Percentiles rank a stretch among this genome's conserved stretches.
phyloP scores from a whole-genome alignment of 2,329 filamentous ascomycete genomes.

The Cercospora sp. region DNA sequence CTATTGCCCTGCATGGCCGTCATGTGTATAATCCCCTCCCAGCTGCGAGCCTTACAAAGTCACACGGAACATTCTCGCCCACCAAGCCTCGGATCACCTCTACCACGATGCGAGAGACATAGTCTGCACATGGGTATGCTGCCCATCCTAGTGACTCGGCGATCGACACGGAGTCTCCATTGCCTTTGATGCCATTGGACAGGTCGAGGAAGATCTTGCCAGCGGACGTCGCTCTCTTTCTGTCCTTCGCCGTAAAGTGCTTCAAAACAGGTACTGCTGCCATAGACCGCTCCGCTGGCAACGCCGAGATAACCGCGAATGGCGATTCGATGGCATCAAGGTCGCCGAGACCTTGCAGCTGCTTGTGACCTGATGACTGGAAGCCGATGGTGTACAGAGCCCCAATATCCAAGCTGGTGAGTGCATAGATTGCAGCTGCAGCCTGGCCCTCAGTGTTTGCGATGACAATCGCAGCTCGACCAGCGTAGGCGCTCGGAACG shows the following conservation, averaged over 20 bases:
- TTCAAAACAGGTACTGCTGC: conserved; percentile 76
- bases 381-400: conserved; percentile 86
- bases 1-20: conserved; percentile 1
- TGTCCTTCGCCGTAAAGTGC: conserved; percentile 58
- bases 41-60: conserved; percentile 76
- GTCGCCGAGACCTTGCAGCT: conserved; percentile 70
- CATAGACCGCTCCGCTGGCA: conserved; percentile 75
- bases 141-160: conserved; percentile 76
- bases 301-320: conserved; percentile 77
- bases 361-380: conserved; percentile 52
- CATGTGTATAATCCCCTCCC: conserved; percentile 55
- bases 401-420: conserved; percentile 72
- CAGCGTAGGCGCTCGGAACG: conserved; percentile 77
- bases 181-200: conserved; percentile 63
- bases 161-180: conserved; percentile 67
- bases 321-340: conserved; percentile 77
- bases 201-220: conserved; percentile 79
- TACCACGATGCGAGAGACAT: conserved; percentile 80
- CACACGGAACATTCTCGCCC: conserved; percentile 78
- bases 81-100: conserved; percentile 76
- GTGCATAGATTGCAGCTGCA: conserved; percentile 74
- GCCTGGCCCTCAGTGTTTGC: conserved; percentile 73
- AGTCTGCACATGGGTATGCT: conserved; percentile 75
- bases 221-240: conserved; percentile 35
- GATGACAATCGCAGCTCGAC: conserved; percentile 72